A percentile compares a stretch with the other conserved stretches of the same genome.
These are phyloP conservation scores for Fusarium sp. DNA, from an alignment of 2,329 filamentous ascomycete species.

Conservation along the genomic window DNA sequence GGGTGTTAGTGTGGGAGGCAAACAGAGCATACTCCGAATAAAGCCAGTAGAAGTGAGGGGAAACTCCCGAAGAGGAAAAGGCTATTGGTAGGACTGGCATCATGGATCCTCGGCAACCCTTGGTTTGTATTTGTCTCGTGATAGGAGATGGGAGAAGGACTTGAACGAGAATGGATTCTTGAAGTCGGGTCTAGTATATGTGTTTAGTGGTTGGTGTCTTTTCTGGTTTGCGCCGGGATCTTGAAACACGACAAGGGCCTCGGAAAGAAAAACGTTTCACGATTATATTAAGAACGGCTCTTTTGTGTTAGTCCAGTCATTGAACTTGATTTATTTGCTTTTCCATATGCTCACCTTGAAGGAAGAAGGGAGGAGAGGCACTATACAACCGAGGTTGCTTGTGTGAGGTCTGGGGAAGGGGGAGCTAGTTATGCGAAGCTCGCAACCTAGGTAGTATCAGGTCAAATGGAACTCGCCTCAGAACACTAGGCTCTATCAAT, in stretches of 20 bases:
- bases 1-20: background rate
- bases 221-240: background rate
- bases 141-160: constrained; percentile 2
- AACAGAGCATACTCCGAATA: constrained; percentile 1
- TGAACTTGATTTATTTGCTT: background rate
- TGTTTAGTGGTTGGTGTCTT: background rate
- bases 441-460: background rate
- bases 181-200: background rate
- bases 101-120: constrained; percentile 20
- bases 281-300: background rate
- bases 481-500: background rate
- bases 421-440: background rate
- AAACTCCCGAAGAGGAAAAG: constrained; percentile 36
- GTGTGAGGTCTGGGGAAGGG: background rate
- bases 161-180: background rate
- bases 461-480: background rate
- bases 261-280: background rate
- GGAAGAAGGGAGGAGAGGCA: background rate
- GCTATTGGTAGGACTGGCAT: constrained; percentile 7
- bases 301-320: background rate
- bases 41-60: constrained; percentile 27
- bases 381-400: background rate
- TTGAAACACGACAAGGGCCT: background rate
- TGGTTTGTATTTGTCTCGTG: constrained; percentile 23
- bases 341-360: background rate